Evolutionary conservation across 2,329 filamentous ascomycete genomes (phyloP), one percentile per base, ranked within the genome.

Genomic region (Teratosphaeria pseudoeucalypti): DNA sequence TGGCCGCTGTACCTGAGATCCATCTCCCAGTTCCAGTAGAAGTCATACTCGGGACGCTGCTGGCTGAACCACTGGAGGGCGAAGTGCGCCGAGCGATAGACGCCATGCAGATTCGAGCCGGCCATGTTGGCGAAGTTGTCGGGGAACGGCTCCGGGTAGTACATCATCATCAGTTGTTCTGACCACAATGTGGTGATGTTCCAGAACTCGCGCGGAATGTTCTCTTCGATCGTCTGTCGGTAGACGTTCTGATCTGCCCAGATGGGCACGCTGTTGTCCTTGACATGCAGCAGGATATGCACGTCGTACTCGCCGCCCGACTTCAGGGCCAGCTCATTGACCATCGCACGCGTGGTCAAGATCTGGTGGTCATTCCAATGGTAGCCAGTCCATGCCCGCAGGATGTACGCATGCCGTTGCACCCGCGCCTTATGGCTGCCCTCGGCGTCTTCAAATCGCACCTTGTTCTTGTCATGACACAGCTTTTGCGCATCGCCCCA

Each of bases 131-230:
- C 80, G 64, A 81, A 80, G 73, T 85, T 91, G 54, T 88, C 84
- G 63, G 95, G 90, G 69, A 90, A 86, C 29, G 96, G 85, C 55
- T 88, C 90, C 57, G 94, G 88, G 74, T 97, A 99, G 67, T 95
- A 82, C 60, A 91, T 83, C 57, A 87, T 81, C 91, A 97, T 96
- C 74, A 96, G 91, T 27, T 88, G 87, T 73, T 95, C 91, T 0
- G 90, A 94, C 94, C 94, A 99, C 6, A 97, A 81, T 0, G 89
- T 95, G 23, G 89, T 89, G 70, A 99, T 85, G 54, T 89, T 89
- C 65, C 83, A 87, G 75, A 99, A 96, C 70, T 99, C 94, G 64
- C 85, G 81, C 0, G 94, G 89, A 12, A 92, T 82, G 29, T 83
- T 82, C 56, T 87, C 83, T 57, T 83, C 78, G 71, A 88, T 87